phyloP scores from a whole-genome alignment of 176 grass and related monocot species.

The Calamus simplicifolius region DNA sequence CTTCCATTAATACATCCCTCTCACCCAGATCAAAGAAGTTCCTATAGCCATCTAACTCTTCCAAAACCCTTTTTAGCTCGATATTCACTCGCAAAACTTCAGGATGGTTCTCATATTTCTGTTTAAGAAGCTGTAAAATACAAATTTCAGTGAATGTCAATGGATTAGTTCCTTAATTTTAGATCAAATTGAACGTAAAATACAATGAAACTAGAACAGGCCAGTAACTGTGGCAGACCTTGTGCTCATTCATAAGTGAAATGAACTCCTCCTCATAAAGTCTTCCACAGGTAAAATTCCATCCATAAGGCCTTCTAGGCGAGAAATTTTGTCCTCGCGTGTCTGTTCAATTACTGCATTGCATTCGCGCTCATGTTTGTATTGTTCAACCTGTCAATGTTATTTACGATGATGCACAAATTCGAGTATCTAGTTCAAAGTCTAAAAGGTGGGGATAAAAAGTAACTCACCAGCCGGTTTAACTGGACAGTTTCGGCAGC shows the following conservation, averaged over 20 bases:
- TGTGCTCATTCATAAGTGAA: conserved; percentile 76
- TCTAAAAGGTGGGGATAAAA: not conserved
- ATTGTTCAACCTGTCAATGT: conserved; percentile 72
- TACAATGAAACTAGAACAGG: not conserved
- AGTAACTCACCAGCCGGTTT: conserved; percentile 63
- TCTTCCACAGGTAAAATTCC: conserved; percentile 83
- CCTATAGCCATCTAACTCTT: conserved; percentile 55
- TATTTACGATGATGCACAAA: conserved; percentile 9
- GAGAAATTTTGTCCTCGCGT: conserved; percentile 87
- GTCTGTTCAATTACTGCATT: conserved; percentile 89
- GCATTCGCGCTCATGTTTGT: conserved; percentile 93
- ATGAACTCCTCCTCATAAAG: conserved; percentile 80
- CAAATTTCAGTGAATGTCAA: conserved; percentile 11
- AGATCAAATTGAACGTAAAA: no score
- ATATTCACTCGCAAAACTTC: conserved; percentile 63
- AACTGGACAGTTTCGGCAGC: conserved; percentile 71
- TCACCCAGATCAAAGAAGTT: conserved; percentile 61
- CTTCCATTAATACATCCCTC: conserved; percentile 76
- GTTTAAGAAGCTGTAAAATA: conserved; percentile 60
- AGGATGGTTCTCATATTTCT: conserved; percentile 84
- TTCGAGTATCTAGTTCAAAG: not conserved
- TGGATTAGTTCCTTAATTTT: no score
- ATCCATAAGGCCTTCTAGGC: conserved; percentile 96
- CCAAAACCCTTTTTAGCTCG: conserved; percentile 63
- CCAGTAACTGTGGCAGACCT: conserved; percentile 23